phyloP scores from a whole-genome alignment of 768 basidiomycete species.

The Rhodotorula sphaerocarpa region DNA sequence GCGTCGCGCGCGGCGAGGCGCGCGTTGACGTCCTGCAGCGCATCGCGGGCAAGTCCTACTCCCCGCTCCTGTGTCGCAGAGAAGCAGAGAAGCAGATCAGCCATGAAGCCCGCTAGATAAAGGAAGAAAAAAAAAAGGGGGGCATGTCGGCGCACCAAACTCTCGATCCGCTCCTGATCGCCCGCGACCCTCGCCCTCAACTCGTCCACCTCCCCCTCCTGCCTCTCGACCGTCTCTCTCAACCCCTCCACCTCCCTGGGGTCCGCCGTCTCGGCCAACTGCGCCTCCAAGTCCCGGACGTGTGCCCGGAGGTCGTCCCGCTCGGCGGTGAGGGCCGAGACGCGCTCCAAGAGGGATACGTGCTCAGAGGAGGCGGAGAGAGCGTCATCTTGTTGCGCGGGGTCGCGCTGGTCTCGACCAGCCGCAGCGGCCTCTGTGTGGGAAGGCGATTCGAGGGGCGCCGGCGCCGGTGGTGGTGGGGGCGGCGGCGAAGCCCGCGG shows the following conservation, averaged over 20 bases:
- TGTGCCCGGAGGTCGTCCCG: constrained; percentile 52
- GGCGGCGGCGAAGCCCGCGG: no score
- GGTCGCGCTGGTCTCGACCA: no score
- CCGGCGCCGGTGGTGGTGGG: no score
- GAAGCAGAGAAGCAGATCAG: not conserved
- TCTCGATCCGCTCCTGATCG: constrained; percentile 11
- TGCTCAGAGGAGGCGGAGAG: no score
- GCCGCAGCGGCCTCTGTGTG: no score
- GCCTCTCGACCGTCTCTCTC: constrained; percentile 31
- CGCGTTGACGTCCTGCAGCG: constrained; percentile 12
- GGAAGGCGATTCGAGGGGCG: no score
- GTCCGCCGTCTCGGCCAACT: not conserved
- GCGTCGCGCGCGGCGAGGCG: not conserved
- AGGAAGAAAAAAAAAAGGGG: not conserved
- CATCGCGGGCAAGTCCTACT: constrained; percentile 11
- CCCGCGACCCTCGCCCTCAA: not conserved
- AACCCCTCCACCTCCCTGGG: constrained; percentile 56
- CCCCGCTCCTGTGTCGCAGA: constrained; percentile 57
- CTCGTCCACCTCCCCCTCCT: not conserved
- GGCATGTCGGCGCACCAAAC: constrained; percentile 8
- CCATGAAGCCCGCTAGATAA: not conserved
- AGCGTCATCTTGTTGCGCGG: no score
- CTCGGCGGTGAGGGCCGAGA: constrained; percentile 42
- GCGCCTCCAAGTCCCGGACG: constrained; percentile 19
- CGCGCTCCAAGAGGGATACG: no score